Evolutionary conservation across 1,284 basidiomycete species (phyloP), one percentile per base, ranked within the genome.

Genomic region (Sporisorium graminicola): DNA sequence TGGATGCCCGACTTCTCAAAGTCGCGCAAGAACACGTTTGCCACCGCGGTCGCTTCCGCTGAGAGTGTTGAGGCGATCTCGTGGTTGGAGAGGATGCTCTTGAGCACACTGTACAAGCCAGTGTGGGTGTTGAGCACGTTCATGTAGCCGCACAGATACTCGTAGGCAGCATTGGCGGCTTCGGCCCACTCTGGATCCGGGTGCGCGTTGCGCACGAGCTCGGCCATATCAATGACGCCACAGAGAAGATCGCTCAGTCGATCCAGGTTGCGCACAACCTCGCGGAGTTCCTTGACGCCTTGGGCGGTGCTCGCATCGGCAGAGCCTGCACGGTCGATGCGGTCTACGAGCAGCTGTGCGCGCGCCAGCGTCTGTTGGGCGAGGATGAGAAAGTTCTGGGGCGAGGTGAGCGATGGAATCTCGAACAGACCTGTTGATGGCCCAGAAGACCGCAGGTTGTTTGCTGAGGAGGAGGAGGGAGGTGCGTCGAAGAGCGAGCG

Each of bases 1-100:
- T 96, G 90, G 77, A 99, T 97, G 0, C 94, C 96, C 8, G 94
- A 97, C 86, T 95, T 96, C 85, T 98, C 94, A 87, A 99, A 99
- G 88, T 99, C 97, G 55, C 92, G 90, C 89, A 94, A 91, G 86
- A 98, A 98, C 72, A 96, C 95, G 24, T 93, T 88, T 20, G 96
- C 95, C 2, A 97, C 94, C 49, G 80, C 88, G 82, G 67, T 83
- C 44, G 86, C 86, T 33, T 85, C 83, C 6, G 62, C 46, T 59
- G 86, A 63, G 75, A 87, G 53, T 82, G 76, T 22, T 77, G 86
- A 40, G 72, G 73, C 43, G 74, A 83, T 54, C 27, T 86, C 54
- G 42, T 67, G 33, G 33, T 86, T 82, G 8, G 82, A 73, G 18
- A 88, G 82, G 6, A 88, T 86, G 52, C 83, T 80, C 10, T 81